Percentiles rank a stretch among this genome's conserved stretches.
Conservation (phyloP, 2,329 filamentous ascomycete species). For the Daldinia eschscholtzii region DNA sequence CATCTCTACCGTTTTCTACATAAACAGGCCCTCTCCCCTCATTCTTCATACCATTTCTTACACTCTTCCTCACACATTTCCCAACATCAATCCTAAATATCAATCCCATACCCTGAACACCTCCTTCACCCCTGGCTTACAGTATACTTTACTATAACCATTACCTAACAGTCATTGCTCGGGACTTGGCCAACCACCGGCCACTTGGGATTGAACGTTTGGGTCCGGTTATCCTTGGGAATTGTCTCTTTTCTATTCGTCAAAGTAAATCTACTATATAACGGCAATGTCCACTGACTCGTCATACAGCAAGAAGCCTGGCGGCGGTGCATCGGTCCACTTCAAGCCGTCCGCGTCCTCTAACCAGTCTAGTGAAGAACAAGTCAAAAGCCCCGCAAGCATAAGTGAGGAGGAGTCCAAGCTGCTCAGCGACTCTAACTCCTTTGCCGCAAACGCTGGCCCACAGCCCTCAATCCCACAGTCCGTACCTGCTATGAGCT, state of each 20-base stretch:
- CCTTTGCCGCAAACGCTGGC: constrained; percentile 8
- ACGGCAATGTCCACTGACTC: constrained; percentile 2
- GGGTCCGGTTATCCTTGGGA: not conserved
- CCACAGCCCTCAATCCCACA: constrained; percentile 15
- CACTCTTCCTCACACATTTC: not conserved
- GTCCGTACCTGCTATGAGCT: constrained; percentile 14
- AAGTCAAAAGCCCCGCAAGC: not conserved
- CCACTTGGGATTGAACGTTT: not conserved
- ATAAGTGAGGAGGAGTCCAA: constrained; percentile 21
- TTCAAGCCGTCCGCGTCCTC: not conserved
- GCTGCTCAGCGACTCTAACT: constrained; percentile 22
- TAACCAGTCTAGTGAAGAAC: not conserved
- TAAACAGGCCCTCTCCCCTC: not conserved
- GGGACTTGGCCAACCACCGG: not conserved
- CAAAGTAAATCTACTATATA: not conserved
- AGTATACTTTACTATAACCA: not conserved
- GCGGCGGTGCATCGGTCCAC: constrained; percentile 42
- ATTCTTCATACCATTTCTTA: not conserved
- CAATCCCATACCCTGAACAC: not conserved
- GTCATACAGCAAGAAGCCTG: constrained; percentile 13
- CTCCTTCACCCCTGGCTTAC: not conserved
- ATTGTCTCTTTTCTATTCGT: not conserved
- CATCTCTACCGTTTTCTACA: not conserved
- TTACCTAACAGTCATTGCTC: not conserved
- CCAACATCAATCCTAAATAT: not conserved